phyloP scores from a whole-genome alignment of 495 filamentous ascomycete genomes.

The Penicillium lagena region DNA sequence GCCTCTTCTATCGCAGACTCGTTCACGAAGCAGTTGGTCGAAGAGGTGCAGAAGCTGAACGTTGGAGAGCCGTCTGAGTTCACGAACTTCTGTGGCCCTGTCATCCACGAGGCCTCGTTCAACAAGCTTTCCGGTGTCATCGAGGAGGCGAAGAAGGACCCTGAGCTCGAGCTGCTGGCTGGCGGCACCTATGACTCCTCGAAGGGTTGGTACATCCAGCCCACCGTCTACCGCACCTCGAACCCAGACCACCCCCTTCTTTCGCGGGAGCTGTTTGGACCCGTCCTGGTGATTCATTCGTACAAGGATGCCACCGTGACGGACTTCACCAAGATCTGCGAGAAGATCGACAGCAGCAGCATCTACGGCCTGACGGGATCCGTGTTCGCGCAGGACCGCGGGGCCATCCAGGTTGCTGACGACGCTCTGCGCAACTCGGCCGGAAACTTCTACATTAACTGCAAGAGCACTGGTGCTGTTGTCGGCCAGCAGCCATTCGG shows the following conservation, averaged over 20 bases:
- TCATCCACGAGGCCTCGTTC: constrained; percentile 51
- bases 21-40: constrained; percentile 55
- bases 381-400: constrained; percentile 69
- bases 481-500: constrained; percentile 93
- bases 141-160: constrained; percentile 56
- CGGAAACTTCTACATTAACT: constrained; percentile 91
- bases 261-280: constrained; percentile 58
- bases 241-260: constrained; percentile 59
- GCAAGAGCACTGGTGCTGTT: constrained; percentile 87
- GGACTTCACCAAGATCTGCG: constrained; percentile 45
- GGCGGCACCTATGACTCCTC: constrained; percentile 55
- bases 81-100: constrained; percentile 52
- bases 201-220: constrained; percentile 61
- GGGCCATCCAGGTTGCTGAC: constrained; percentile 60
- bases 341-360: constrained; percentile 57
- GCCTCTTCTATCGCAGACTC: constrained; percentile 61
- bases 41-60: constrained; percentile 59
- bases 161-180: constrained; percentile 52
- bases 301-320: constrained; percentile 50
- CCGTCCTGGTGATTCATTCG: constrained; percentile 52
- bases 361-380: constrained; percentile 77
- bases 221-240: constrained; percentile 60
- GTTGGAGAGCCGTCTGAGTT: constrained; percentile 65
- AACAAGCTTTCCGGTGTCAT: constrained; percentile 48
- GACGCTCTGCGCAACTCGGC: constrained; percentile 69